A percentile compares a stretch with the other conserved stretches of the same genome.
phyloP scores from a whole-genome alignment of 805 yeast genomes.

The Tetrapisispora fleetii region DNA sequence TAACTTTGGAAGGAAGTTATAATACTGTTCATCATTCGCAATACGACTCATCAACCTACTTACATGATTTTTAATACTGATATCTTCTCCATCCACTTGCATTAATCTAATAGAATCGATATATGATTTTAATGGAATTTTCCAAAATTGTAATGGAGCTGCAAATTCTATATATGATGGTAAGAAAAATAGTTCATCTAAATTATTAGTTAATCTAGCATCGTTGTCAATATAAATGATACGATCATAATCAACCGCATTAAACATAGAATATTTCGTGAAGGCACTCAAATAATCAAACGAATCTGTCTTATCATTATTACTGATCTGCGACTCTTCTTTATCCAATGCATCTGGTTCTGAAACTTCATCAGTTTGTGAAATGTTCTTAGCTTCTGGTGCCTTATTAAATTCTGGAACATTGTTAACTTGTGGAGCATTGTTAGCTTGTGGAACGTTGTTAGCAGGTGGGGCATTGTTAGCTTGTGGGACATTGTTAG shows the following conservation, averaged over 20 bases:
- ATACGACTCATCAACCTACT: slow-evolving; percentile 4
- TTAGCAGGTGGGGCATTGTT: background rate
- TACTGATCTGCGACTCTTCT: too few species aligned
- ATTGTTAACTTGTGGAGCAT: background rate
- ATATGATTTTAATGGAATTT: slow-evolving; percentile 20
- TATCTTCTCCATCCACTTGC: slow-evolving; percentile 5
- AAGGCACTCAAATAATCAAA: slow-evolving; percentile 28
- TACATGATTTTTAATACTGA: slow-evolving; percentile 11
- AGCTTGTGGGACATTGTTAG: background rate
- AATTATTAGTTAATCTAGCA: slow-evolving; percentile 31
- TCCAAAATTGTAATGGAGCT: slow-evolving; percentile 38
- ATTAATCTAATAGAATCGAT: slow-evolving; percentile 5
- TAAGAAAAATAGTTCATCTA: slow-evolving; percentile 44
- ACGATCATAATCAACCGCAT: slow-evolving; percentile 39
- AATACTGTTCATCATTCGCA: slow-evolving; percentile 15
- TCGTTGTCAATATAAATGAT: slow-evolving; percentile 53
- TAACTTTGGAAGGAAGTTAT: slow-evolving; percentile 29
- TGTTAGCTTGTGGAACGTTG: background rate
- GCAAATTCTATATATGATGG: slow-evolving; percentile 38
- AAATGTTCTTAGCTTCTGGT: background rate
- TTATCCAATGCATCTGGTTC: background rate
- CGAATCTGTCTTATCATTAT: background rate
- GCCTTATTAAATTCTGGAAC: background rate
- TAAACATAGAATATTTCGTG: slow-evolving; percentile 46
- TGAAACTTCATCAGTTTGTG: background rate